Conservation (phyloP, 257 asterid species). For the Datura wrightii region DNA sequence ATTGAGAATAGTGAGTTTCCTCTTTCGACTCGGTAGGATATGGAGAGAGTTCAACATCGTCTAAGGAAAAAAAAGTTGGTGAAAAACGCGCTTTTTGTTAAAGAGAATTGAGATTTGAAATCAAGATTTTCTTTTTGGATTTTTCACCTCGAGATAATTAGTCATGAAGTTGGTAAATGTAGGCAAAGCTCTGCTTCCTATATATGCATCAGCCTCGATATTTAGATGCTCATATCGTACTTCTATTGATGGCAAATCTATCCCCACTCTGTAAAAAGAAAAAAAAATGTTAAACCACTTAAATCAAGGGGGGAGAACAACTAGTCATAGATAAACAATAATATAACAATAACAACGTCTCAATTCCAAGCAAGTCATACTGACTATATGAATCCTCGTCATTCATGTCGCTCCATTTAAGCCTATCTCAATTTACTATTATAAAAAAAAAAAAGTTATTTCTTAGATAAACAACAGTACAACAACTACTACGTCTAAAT, state of each 20-base stretch:
- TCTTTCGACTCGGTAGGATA: constrained; percentile 54
- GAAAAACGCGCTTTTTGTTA: background rate
- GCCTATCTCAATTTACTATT: background rate
- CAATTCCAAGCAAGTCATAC: background rate
- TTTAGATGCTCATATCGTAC: constrained; percentile 24
- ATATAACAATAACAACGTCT: background rate
- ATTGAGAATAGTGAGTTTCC: constrained; percentile 56
- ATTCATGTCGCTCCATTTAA: background rate
- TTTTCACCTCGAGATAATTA: constrained; percentile 20
- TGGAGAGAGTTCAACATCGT: constrained; percentile 40
- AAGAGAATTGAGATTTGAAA: background rate
- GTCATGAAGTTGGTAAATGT: constrained; percentile 19
- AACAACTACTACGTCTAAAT: background rate
- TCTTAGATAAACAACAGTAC: background rate
- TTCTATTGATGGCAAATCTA: constrained; percentile 20
- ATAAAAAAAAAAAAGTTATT: background rate
- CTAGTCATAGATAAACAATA: background rate
- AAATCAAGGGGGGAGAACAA: background rate
- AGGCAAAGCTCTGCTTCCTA: constrained; percentile 24
- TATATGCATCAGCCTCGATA: constrained; percentile 21
- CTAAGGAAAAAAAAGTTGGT: background rate
- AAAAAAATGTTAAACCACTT: background rate
- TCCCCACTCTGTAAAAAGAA: constrained; percentile 20
- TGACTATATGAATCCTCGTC: background rate
- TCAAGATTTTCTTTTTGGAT: background rate